Conservation (phyloP, 805 yeast species). For the Sugiyamaella smithiae region DNA sequence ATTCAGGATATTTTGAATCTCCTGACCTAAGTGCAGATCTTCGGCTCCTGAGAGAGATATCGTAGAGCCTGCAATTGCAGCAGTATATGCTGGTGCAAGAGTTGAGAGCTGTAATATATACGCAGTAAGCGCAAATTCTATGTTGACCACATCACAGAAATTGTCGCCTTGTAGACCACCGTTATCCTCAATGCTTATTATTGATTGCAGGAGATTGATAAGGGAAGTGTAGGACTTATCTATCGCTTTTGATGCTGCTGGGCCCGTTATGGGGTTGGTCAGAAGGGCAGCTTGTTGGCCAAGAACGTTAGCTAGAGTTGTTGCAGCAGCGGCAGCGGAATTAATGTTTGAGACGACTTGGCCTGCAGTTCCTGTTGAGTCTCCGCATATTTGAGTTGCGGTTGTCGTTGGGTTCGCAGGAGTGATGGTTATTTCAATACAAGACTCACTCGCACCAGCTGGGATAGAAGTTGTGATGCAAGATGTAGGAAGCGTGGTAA, state of each 20-base stretch:
- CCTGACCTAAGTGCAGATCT: not conserved
- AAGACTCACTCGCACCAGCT: constrained; percentile 1
- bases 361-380: constrained; percentile 5
- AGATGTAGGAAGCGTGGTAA: not conserved
- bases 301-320: not conserved
- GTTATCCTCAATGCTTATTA: not conserved
- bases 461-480: not conserved
- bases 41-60: not conserved
- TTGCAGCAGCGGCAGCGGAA: not conserved
- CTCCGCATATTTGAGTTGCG: constrained; percentile 1
- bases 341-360: not conserved
- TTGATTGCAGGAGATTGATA: not conserved
- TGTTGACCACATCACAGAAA: not conserved
- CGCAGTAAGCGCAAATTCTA: constrained; percentile 3
- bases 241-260: not conserved
- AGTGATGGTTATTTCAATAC: not conserved
- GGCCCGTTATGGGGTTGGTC: not conserved
- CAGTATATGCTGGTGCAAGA: not conserved
- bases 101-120: not conserved
- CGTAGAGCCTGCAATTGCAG: not conserved
- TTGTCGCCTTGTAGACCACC: constrained; percentile 3
- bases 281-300: not conserved
- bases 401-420: not conserved
- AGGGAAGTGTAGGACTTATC: not conserved
- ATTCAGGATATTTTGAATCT: not conserved